Evolutionary conservation across 495 filamentous ascomycete genomes (phyloP).

Genomic region (Penicillium lagena): DNA sequence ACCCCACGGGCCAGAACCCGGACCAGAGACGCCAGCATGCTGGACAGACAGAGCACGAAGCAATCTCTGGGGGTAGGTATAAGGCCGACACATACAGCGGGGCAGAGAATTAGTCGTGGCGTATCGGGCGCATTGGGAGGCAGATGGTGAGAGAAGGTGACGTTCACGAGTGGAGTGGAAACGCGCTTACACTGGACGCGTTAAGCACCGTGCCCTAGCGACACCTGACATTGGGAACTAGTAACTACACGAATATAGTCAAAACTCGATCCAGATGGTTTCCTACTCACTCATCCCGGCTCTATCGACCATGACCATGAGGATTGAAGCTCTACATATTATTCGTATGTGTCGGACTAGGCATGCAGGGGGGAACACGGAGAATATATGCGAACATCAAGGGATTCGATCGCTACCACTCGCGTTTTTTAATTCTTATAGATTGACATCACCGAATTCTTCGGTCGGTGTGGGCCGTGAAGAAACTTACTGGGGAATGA

Average conservation of each 20-base stretch:
- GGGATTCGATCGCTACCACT: neutral
- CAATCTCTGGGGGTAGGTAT: neutral
- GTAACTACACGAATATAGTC: too few relatives aligned
- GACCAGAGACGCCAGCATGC: constrained; percentile 26
- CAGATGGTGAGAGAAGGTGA: neutral
- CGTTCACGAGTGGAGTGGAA: neutral
- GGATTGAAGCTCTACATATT: neutral
- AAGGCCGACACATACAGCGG: constrained; percentile 31
- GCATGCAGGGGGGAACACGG: constrained; percentile 2
- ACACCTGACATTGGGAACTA: too few relatives aligned
- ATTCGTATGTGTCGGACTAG: neutral
- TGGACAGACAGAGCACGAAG: constrained; percentile 21
- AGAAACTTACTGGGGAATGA: constrained; percentile 1
- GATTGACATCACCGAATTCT: constrained; percentile 8
- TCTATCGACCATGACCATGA: neutral
- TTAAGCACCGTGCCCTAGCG: too few relatives aligned
- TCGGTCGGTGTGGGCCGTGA: neutral
- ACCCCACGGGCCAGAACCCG: constrained; percentile 17
- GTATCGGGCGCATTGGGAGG: neutral
- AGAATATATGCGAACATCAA: neutral
- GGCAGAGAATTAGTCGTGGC: neutral
- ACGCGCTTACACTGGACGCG: neutral
- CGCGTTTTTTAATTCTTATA: neutral
- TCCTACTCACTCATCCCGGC: too few relatives aligned
- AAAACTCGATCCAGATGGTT: too few relatives aligned